These are phyloP conservation scores for Chlorophyllum brunneum DNA, from an alignment of 768 basidiomycete species.

Conservation along the genomic window DNA sequence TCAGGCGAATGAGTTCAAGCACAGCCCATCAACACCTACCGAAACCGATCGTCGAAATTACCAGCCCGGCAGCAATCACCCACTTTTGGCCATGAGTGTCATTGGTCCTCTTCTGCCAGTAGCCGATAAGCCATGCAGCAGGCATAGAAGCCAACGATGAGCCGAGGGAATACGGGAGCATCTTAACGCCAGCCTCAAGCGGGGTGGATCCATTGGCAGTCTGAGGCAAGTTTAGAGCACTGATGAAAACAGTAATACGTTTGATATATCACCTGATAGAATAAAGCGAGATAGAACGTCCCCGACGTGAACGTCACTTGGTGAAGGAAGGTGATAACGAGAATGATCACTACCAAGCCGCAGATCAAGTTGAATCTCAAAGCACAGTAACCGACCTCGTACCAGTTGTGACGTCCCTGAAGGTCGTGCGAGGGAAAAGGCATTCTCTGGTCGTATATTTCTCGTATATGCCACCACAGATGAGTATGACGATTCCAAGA, in stretches of 20 bases:
- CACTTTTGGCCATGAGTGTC: conserved; percentile 64
- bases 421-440: conserved; percentile 63
- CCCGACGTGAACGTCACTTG: conserved; percentile 82
- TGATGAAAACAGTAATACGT: conserved; percentile 12
- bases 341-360: conserved; percentile 49
- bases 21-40: conserved; percentile 39
- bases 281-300: conserved; percentile 82
- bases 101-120: conserved; percentile 51
- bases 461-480: conserved; percentile 66
- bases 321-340: conserved; percentile 73
- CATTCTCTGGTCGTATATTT: conserved; percentile 61
- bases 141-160: conserved; percentile 84
- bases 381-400: conserved; percentile 19
- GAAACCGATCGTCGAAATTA: conserved; percentile 68
- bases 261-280: conserved; percentile 60
- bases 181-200: conserved; percentile 64
- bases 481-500: conserved; percentile 49
- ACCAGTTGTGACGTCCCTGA: conserved; percentile 61
- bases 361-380: conserved; percentile 16
- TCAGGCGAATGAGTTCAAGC: conserved; percentile 17
- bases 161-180: conserved; percentile 83
- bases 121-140: conserved; percentile 78
- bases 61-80: conserved; percentile 59
- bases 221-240: conserved; percentile 31
- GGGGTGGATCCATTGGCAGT: conserved; percentile 70